Evolutionary conservation across 495 filamentous ascomycete species (phyloP), one percentile per base, ranked within the genome.

Genomic region (Aspergillus hancockii): DNA sequence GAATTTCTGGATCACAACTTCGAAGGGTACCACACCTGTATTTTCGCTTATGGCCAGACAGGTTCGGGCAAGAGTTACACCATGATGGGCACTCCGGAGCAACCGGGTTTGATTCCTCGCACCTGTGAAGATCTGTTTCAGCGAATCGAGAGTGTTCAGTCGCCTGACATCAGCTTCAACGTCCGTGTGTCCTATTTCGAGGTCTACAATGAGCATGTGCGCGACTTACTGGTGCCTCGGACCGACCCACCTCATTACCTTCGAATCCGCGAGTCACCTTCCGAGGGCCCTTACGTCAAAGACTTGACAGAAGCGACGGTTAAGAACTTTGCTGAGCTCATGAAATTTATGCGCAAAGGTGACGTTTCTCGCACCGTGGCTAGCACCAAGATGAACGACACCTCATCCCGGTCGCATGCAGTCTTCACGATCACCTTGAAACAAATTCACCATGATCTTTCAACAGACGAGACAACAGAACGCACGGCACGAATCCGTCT

Each of bases 1-100:
- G 95, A 98, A 62, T 98, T 98, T 59, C 80, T 99, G 53, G 95
- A 99, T 71, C 95, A 98, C 78, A 99, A 99, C 74, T 99, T 99
- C 62, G 93, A 97, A 67, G 94, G 94, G 58, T 99, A 98, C 74
- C 92, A 99, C 73, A 99, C 94, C 0, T 99, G 94, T 69, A 98
- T 99, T 61, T 98, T 99, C 67, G 95, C 94, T 46, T 99, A 99
- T 65, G 93, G 94, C 16, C 94, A 99, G 79, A 99, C 94, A 0
- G 94, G 94, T 19, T 95, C 93, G 2, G 94, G 94, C 21, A 99
- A 99, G 77, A 93, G 88, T 71, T 99, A 98, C 74, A 97, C 94
- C 18, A 98, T 99, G 95, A 99, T 99, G 94, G 94, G 94, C 32
- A 95, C 90, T 2, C 85, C 86, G 3, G 83, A 88, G 22, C 83